Percentiles rank a stretch among this genome's conserved stretches.
Conservation (phyloP, 106 monocot genomes). For the Gastrodia elata region DNA sequence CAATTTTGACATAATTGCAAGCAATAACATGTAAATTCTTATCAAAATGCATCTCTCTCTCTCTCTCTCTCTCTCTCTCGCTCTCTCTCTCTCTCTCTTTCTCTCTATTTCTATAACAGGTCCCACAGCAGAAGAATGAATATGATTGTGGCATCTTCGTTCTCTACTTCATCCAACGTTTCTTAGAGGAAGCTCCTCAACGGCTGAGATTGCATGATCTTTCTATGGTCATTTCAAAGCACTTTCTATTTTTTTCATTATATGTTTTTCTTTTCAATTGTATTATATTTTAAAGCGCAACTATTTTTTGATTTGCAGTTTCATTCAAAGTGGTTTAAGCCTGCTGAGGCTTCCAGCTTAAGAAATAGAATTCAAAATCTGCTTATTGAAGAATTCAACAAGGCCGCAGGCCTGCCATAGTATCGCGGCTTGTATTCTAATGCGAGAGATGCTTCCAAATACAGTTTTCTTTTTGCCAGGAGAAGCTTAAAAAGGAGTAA, state of each 20-base stretch:
- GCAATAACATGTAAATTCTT: too few species aligned
- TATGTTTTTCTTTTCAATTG: neutral
- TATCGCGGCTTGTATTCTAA: neutral
- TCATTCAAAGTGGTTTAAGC: conserved; percentile 43
- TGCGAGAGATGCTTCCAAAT: neutral
- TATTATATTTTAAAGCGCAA: neutral
- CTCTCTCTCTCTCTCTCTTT: too few species aligned
- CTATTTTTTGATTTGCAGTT: conserved; percentile 12
- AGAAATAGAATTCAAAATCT: conserved; percentile 26
- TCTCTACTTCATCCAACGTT: conserved; percentile 46
- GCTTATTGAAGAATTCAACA: conserved; percentile 27
- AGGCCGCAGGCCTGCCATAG: neutral
- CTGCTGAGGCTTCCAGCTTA: conserved; percentile 41
- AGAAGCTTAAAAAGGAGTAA: neutral
- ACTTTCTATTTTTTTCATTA: neutral
- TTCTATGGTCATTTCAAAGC: conserved; percentile 24
- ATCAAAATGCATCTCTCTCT: too few species aligned
- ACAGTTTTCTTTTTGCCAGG: too few species aligned
- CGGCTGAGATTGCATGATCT: conserved; percentile 30
- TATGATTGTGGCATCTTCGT: conserved; percentile 56
- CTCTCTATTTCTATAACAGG: too few species aligned
- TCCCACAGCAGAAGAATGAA: conserved; percentile 46
- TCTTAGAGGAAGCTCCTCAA: conserved; percentile 43
- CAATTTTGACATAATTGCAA: too few species aligned
- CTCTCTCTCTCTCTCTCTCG: too few species aligned